Conservation (phyloP, 2,329 filamentous ascomycete species). For the Talaromyces sp. region DNA sequence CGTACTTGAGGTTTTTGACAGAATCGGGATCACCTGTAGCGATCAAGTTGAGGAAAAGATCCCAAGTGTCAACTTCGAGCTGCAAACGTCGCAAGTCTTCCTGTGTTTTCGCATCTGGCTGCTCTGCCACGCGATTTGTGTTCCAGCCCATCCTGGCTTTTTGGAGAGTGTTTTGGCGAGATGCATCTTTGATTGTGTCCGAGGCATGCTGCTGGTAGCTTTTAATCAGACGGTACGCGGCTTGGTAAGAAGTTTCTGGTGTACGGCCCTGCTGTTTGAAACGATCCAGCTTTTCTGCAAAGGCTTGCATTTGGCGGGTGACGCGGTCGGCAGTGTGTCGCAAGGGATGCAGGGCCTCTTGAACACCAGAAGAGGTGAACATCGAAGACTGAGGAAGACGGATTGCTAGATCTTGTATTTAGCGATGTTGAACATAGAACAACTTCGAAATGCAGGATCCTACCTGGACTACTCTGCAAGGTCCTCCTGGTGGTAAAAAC, state of each 20-base stretch:
- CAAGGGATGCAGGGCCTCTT: conserved; percentile 56
- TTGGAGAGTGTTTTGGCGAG: conserved; percentile 37
- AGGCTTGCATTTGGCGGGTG: conserved; percentile 78
- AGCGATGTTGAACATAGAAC: background rate
- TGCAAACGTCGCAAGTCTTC: conserved; percentile 60
- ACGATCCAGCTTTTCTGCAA: conserved; percentile 76
- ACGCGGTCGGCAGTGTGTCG: conserved; percentile 64
- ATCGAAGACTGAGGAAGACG: conserved; percentile 28
- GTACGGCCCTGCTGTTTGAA: conserved; percentile 57
- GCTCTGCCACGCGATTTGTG: conserved; percentile 22
- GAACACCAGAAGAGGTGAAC: conserved; percentile 46
- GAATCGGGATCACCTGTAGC: conserved; percentile 61
- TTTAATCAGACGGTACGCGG: conserved; percentile 65
- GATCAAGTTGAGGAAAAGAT: conserved; percentile 72
- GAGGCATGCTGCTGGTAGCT: conserved; percentile 59
- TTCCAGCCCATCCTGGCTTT: conserved; percentile 35
- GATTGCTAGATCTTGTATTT: conserved; percentile 7
- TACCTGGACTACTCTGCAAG: conserved; percentile 17
- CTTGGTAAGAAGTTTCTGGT: conserved; percentile 48
- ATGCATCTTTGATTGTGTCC: conserved; percentile 46
- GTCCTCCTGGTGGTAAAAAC: conserved; percentile 14
- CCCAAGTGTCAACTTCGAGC: conserved; percentile 86
- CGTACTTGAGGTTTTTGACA: conserved; percentile 35
- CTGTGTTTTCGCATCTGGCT: conserved; percentile 25
- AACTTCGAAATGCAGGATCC: background rate